A percentile compares a stretch with the other conserved stretches of the same genome.
phyloP scores from a whole-genome alignment of 2,329 filamentous ascomycete genomes.

The Aspergillus clavatus region DNA sequence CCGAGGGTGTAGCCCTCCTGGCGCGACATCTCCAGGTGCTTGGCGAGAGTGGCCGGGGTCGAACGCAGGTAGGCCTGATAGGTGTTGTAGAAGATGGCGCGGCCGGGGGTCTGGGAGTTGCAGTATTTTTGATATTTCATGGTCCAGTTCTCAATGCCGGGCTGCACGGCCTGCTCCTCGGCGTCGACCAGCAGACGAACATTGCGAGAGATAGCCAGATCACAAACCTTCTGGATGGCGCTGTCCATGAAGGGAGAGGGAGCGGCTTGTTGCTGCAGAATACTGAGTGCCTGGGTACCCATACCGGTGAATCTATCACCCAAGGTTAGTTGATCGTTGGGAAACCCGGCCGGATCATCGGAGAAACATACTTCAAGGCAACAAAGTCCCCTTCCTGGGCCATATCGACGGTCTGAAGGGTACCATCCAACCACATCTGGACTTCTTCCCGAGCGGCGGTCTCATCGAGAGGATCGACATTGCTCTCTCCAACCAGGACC shows the following conservation, averaged over 20 bases:
- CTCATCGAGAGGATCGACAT: slow-evolving; percentile 25
- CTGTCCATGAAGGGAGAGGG: slow-evolving; percentile 40
- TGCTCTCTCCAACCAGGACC: slow-evolving; percentile 46
- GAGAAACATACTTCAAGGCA: slow-evolving; percentile 45
- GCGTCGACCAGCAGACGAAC: slow-evolving; percentile 50
- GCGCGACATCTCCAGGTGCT: slow-evolving; percentile 44
- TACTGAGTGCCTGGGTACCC: slow-evolving; percentile 40
- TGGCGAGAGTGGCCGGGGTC: slow-evolving; percentile 42
- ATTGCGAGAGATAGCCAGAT: slow-evolving; percentile 39
- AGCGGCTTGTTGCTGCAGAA: slow-evolving; percentile 35
- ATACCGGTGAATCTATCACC: slow-evolving; percentile 45
- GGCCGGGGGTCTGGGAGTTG: slow-evolving; percentile 43
- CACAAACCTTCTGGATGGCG: slow-evolving; percentile 43
- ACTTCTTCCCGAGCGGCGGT: slow-evolving; percentile 32
- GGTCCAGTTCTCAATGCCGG: slow-evolving; percentile 50
- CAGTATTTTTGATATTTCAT: slow-evolving; percentile 51
- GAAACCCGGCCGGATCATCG: not conserved
- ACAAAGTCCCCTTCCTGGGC: slow-evolving; percentile 49
- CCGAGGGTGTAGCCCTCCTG: slow-evolving; percentile 47
- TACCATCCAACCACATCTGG: slow-evolving; percentile 49
- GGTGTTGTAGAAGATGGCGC: slow-evolving; percentile 52
- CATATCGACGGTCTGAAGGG: slow-evolving; percentile 51
- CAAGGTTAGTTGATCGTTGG: slow-evolving; percentile 4
- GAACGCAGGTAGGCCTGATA: slow-evolving; percentile 52
- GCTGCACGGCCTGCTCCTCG: slow-evolving; percentile 51